Percentiles rank a stretch among this genome's conserved stretches.
phyloP scores from a whole-genome alignment of 352 stramenopile species.

The Phytopythium cucurbitacearum region DNA sequence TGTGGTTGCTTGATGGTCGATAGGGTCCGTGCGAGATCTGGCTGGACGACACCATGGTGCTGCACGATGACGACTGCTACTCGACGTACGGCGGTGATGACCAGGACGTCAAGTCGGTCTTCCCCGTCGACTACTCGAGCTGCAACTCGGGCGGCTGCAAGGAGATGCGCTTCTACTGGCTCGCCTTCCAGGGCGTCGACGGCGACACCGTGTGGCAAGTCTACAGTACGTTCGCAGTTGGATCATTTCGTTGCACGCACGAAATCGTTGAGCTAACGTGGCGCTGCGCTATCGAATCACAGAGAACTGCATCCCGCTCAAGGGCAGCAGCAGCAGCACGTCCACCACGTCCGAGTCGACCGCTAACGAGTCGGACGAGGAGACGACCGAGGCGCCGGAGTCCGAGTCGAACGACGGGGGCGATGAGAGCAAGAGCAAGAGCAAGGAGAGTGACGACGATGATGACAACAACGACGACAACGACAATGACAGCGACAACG shows the following conservation, averaged over 20 bases:
- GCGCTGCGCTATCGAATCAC: background rate
- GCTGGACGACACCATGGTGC: conserved; percentile 32
- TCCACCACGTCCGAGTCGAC: conserved; percentile 8
- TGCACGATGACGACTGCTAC: conserved; percentile 28
- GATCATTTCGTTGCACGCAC: no score
- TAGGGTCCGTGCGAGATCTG: conserved; percentile 33
- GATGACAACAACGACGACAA: background rate
- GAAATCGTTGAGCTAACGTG: conserved; percentile 1
- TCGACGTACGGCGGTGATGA: conserved; percentile 25
- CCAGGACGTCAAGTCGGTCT: conserved; percentile 34
- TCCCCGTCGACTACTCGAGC: conserved; percentile 35
- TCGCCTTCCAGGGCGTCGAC: conserved; percentile 31
- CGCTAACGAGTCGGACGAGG: background rate
- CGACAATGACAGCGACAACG: background rate
- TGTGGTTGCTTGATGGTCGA: background rate
- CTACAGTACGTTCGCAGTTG: conserved; percentile 23
- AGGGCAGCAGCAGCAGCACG: conserved; percentile 14
- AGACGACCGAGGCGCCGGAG: conserved; percentile 1
- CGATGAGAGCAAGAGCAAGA: background rate
- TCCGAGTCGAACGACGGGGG: background rate
- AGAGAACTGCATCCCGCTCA: conserved; percentile 35
- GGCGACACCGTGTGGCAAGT: conserved; percentile 36
- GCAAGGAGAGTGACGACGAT: background rate
- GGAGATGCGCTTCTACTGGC: conserved; percentile 39
- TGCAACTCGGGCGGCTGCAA: conserved; percentile 24